These are phyloP conservation scores for Escovopsis sp. DNA, from an alignment of 2,329 filamentous ascomycete species.

Conservation along the genomic window DNA sequence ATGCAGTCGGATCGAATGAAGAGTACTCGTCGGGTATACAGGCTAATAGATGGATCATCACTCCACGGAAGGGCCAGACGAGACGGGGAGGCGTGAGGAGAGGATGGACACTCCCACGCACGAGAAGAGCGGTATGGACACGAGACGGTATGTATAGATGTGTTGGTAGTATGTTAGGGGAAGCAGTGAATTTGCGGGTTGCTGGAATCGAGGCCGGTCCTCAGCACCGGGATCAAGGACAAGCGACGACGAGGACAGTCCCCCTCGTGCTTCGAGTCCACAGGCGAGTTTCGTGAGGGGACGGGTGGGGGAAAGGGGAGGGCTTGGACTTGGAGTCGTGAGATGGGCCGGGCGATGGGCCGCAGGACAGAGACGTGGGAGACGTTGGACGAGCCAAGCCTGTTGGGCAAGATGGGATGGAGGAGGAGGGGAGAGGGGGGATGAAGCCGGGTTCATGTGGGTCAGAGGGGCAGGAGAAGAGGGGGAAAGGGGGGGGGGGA, in stretches of 20 bases:
- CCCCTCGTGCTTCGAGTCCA: slow-evolving; percentile 14
- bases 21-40: slow-evolving; percentile 1
- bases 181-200: too few relatives aligned
- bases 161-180: too few relatives aligned
- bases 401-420: slow-evolving; percentile 3
- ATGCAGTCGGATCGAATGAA: slow-evolving; percentile 1
- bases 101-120: slow-evolving; percentile 3
- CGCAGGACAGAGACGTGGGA: too few relatives aligned
- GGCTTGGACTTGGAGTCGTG: too few relatives aligned
- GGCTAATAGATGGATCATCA: slow-evolving; percentile 7
- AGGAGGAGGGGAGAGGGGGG: neutral
- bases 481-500: slow-evolving; percentile 9
- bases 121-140: slow-evolving; percentile 2
- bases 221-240: slow-evolving; percentile 5
- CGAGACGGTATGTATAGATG: too few relatives aligned
- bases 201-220: too few relatives aligned
- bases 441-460: too few relatives aligned
- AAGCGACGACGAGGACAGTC: slow-evolving; percentile 9
- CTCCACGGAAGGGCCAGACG: slow-evolving; percentile 10
- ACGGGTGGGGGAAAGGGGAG: slow-evolving; percentile 7
- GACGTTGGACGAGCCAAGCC: slow-evolving; percentile 1
- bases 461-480: slow-evolving; percentile 7
- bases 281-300: slow-evolving; percentile 14
- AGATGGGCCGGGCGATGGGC: too few relatives aligned
- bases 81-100: slow-evolving; percentile 2